Conservation (phyloP, 2,329 filamentous ascomycete genomes). For the Sporothrix pseudoabietina region DNA sequence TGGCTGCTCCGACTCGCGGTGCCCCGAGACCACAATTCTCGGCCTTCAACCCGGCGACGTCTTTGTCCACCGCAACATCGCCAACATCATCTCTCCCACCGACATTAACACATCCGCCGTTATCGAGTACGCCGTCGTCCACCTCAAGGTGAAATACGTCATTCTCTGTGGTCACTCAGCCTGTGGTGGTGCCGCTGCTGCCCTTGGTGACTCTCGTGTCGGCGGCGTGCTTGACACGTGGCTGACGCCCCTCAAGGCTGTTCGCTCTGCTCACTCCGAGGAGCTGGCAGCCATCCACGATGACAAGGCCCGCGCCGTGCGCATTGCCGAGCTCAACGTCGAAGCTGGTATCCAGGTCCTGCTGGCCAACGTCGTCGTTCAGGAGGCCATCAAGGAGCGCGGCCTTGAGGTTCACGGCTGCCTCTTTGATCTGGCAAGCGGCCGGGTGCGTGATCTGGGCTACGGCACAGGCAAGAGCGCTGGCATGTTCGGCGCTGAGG, state of each 20-base stretch:
- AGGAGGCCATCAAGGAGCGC: conserved; percentile 69
- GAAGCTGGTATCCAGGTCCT: conserved; percentile 66
- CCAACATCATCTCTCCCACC: conserved; percentile 74
- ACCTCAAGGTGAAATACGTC: conserved; percentile 71
- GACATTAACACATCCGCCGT: conserved; percentile 76
- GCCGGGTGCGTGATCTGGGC: conserved; percentile 53
- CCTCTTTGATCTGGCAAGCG: conserved; percentile 65
- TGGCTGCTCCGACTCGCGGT: conserved; percentile 82
- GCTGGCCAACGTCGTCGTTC: conserved; percentile 67
- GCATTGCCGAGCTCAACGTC: conserved; percentile 78
- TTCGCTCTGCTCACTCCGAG: conserved; percentile 51
- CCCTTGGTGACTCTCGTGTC: conserved; percentile 51
- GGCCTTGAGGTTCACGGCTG: conserved; percentile 76
- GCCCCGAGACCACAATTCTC: conserved; percentile 80
- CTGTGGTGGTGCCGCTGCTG: conserved; percentile 68
- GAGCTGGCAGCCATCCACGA: conserved; percentile 60
- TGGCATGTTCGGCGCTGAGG: conserved; percentile 32
- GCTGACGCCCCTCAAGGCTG: conserved; percentile 54
- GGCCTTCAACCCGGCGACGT: conserved; percentile 79
- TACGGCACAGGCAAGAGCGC: conserved; percentile 44
- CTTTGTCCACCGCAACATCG: conserved; percentile 89
- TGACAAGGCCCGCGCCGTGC: conserved; percentile 56
- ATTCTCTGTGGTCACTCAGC: conserved; percentile 69
- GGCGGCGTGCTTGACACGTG: conserved; percentile 60
- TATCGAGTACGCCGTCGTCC: conserved; percentile 75